These are phyloP conservation scores for Populus tomentosa DNA, from an alignment of 441 rosid species.

Conservation along the genomic window DNA sequence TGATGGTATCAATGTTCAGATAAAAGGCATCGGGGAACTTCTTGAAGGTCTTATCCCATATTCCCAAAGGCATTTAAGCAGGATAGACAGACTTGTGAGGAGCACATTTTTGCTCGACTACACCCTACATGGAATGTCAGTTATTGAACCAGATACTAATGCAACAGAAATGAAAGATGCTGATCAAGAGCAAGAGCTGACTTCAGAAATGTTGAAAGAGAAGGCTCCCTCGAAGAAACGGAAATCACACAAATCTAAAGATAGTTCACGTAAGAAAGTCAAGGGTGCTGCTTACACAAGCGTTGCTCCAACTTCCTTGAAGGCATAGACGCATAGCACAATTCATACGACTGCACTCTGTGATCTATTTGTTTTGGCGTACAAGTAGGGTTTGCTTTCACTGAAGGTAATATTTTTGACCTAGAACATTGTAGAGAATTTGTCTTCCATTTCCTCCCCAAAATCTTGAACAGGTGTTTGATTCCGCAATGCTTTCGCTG, in stretches of 20 bases:
- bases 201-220: constrained; percentile 17
- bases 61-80: constrained; percentile 83
- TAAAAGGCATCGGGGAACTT: constrained; percentile 75
- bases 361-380: too few species aligned
- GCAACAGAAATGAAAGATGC: constrained; percentile 11
- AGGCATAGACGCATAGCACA: constrained; percentile 13
- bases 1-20: constrained; percentile 28
- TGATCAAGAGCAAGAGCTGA: constrained; percentile 15
- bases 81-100: constrained; percentile 83
- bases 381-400: neutral
- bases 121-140: constrained; percentile 77
- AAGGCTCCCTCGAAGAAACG: constrained; percentile 52
- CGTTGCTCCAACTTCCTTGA: constrained; percentile 21
- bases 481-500: neutral
- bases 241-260: constrained; percentile 49
- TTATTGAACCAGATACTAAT: constrained; percentile 54
- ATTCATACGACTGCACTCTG: neutral
- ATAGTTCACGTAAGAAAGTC: constrained; percentile 54
- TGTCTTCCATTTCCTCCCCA: too few species aligned
- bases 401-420: neutral
- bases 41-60: constrained; percentile 92
- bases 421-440: neutral
- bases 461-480: neutral
- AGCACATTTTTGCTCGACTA: constrained; percentile 90
- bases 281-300: constrained; percentile 27